Evolutionary conservation across 2,329 filamentous ascomycete genomes (phyloP).

Genomic region (Tolypocladium ovalisporum): DNA sequence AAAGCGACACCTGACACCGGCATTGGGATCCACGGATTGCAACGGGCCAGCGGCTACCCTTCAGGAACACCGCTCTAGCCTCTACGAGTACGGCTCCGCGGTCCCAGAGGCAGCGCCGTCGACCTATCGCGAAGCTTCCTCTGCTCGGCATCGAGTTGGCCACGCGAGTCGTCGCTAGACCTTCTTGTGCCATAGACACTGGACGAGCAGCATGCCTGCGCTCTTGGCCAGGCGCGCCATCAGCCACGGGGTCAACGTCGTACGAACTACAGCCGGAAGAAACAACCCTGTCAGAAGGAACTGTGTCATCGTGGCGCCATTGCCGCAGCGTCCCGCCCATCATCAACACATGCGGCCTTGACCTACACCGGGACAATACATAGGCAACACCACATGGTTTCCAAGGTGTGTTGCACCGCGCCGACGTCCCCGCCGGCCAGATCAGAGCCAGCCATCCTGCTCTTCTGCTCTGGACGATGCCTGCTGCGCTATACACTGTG

Average conservation of each 20-base stretch:
- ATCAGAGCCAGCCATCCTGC: background rate
- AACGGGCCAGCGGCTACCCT: background rate
- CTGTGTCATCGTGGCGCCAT: slow-evolving; percentile 3
- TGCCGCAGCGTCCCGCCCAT: background rate
- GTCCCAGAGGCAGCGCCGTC: background rate
- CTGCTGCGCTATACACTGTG: background rate
- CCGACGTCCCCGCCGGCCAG: background rate
- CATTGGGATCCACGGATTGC: background rate
- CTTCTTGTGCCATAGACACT: background rate
- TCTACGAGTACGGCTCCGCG: too few species aligned
- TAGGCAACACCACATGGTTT: background rate
- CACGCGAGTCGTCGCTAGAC: background rate
- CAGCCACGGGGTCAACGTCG: background rate
- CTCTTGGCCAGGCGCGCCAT: background rate
- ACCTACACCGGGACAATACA: background rate
- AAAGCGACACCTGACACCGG: background rate
- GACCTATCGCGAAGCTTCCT: slow-evolving; percentile 2
- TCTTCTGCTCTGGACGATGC: background rate
- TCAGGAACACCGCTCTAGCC: background rate
- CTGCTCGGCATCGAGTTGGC: background rate
- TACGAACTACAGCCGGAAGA: background rate
- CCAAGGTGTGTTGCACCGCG: background rate
- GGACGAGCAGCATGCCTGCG: background rate
- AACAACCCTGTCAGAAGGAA: slow-evolving; percentile 1
- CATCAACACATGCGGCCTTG: background rate